phyloP scores from a whole-genome alignment of 176 grass and related monocot species.

The Eleusine indica region DNA sequence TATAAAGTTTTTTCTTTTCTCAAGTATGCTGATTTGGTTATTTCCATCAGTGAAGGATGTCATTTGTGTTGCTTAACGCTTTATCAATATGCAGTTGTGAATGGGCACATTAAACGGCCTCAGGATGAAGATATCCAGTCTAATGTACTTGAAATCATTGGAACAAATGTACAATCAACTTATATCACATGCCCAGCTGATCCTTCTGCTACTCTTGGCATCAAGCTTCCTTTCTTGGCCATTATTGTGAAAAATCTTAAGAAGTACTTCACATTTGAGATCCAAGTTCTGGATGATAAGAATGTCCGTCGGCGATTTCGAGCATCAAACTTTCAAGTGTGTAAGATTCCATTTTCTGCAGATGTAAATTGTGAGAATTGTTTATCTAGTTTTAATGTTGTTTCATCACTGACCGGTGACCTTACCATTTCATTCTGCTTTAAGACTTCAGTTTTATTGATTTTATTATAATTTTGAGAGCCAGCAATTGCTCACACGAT shows the following conservation, averaged over 20 bases:
- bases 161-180: constrained; percentile 92
- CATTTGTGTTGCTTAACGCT: constrained; percentile 25
- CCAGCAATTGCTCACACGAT: neutral
- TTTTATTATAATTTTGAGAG: neutral
- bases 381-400: neutral
- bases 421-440: neutral
- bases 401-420: neutral
- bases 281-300: constrained; percentile 94
- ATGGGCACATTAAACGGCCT: constrained; percentile 79
- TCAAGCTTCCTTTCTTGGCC: constrained; percentile 86
- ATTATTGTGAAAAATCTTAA: constrained; percentile 93
- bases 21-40: neutral
- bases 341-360: constrained; percentile 23
- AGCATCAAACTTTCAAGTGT: constrained; percentile 94
- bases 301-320: constrained; percentile 87
- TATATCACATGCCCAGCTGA: constrained; percentile 94
- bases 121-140: constrained; percentile 98
- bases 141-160: constrained; percentile 93
- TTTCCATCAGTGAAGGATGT: neutral
- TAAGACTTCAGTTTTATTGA: neutral
- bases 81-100: constrained; percentile 57
- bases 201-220: constrained; percentile 80
- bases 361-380: neutral
- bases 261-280: constrained; percentile 97
- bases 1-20: neutral